phyloP scores from a whole-genome alignment of 495 filamentous ascomycete species.

The Talaromyces thailandensis region DNA sequence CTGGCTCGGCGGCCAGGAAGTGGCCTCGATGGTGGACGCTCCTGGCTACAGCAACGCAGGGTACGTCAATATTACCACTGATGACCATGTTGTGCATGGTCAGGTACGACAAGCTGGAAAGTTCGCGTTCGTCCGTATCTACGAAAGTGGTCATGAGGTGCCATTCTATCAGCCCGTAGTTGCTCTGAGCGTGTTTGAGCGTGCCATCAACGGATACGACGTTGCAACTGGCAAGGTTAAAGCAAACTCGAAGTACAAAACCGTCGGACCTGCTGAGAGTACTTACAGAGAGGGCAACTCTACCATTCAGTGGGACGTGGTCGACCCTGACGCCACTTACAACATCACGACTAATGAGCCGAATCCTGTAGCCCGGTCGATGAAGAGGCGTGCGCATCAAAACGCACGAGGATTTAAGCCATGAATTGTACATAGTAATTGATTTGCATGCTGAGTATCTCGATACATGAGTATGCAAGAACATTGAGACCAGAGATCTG shows the following conservation, averaged over 20 bases:
- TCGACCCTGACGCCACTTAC: slow-evolving; percentile 43
- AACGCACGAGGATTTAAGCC: background rate
- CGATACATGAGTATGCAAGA: background rate
- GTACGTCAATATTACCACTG: slow-evolving; percentile 44
- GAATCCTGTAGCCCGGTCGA: slow-evolving; percentile 11
- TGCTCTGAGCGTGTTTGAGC: slow-evolving; percentile 50
- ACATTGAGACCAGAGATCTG: background rate
- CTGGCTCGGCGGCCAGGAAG: slow-evolving; percentile 47
- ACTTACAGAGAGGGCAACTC: slow-evolving; percentile 49
- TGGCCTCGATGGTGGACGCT: slow-evolving; percentile 34
- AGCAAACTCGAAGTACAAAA: slow-evolving; percentile 29
- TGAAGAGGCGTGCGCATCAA: background rate
- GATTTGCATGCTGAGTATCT: background rate
- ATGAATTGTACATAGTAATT: background rate
- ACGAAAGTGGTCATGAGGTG: slow-evolving; percentile 62
- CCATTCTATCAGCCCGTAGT: slow-evolving; percentile 61
- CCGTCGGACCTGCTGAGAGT: slow-evolving; percentile 38
- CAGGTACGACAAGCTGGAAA: slow-evolving; percentile 59
- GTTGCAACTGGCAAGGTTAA: slow-evolving; percentile 47
- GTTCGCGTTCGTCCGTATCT: slow-evolving; percentile 62
- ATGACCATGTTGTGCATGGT: slow-evolving; percentile 51
- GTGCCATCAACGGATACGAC: slow-evolving; percentile 46
- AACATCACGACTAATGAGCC: slow-evolving; percentile 43
- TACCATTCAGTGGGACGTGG: slow-evolving; percentile 42
- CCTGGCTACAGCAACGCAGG: slow-evolving; percentile 37